Base-by-base conservation (phyloP, 75 land plant genomes). In the Cryptomeria japonica region DNA sequence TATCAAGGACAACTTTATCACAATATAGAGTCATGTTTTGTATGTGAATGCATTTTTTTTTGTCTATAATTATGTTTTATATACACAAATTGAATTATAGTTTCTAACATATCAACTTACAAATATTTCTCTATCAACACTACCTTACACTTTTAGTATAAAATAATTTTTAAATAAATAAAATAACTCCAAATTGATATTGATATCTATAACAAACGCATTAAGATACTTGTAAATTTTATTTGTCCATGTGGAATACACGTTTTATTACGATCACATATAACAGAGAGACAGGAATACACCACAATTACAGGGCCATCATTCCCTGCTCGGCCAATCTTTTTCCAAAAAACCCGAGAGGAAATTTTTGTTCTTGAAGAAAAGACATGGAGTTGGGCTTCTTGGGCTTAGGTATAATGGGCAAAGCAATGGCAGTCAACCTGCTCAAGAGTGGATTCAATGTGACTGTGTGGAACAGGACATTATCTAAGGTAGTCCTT, bases 341-440 rank as follows among this genome's bases (percentile, higher is more conserved):
- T 64, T 0, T 1, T 7, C 7, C 70, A 25, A 6, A 22, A 64
- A 22, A 64, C 25, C 8, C 6, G 28, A 64, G 70, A 31, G 70
- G 5, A 64, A 64, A 28, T 7, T 64, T 64, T 25, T 28, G 8
- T 22, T 25, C n/a, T 25, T 8, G n/a, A 64, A 64, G 64, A 58
- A 22, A 5, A 58, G 70, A 14, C 13, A 95, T 96, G 97, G 97
- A 96, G 87, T 92, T 98, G 1, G 99, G 99, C 36, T 98, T 98
- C 86, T 85, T 98, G 86, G 99, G 99, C 4, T 82, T 98, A 86
- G 99, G 99, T 8, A 98, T 98, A 36, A 98, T 98, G 99, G 99
- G 99, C 42, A 93, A 92, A 72, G 96, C 98, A 42, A 98, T 98
- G 99, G 93, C 95, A n/a, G 51, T 89, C 32, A 97, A 97, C 84